Evolutionary conservation across 208 protist genomes (phyloP), one percentile per base, ranked within the genome.

Genomic region (Leptomonas seymouri): DNA sequence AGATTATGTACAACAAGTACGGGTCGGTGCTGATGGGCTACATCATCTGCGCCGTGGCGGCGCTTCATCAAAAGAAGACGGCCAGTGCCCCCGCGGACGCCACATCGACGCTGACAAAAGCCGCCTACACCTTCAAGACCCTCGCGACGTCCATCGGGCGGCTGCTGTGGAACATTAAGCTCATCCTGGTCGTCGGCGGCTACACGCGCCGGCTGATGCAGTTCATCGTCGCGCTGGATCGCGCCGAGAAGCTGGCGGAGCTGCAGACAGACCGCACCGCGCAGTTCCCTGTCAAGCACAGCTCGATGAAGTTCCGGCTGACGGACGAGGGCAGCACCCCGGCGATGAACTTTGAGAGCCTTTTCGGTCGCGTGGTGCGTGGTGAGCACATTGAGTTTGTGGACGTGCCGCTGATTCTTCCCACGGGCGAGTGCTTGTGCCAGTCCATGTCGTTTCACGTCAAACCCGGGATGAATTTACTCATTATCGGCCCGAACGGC

Each of bases 401-500:
- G 6, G 53, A 86, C 50, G 90, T 97, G 21, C 78, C 84, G 12
- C 76, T 97, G 28, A 68, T 73, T 4, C 71, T 91, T 34, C 92
- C 92, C 15, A 82, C 69, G 14, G 77, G 77, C 31, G 72, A 90
- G 54, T 67, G 83, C 18, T 66, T 97, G 15, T 93, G 88, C 51
- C 54, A 56, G 21, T 62, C 66, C 30, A 65, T 97, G 25, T 88
- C 82, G 18, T 97, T 97, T 67, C 75, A 82, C 63, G 87, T 96
- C 3, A 80, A 82, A 54, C 81, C 82, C 0, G 89, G 95, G 4
- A 94, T 93, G 74, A 94, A 95, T 74, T 50, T 97, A 28, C 86
- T 98, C 46, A 89, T 98, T 30, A 92, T 93, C 54, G 95, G 95
- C 7, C 92, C 88, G 14, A 98, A 96, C 69, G 95, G 95, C 25